Percentiles rank a stretch among this genome's conserved stretches.
Conservation (phyloP, 345 rosid genomes). For the Citrus unshiu region DNA sequence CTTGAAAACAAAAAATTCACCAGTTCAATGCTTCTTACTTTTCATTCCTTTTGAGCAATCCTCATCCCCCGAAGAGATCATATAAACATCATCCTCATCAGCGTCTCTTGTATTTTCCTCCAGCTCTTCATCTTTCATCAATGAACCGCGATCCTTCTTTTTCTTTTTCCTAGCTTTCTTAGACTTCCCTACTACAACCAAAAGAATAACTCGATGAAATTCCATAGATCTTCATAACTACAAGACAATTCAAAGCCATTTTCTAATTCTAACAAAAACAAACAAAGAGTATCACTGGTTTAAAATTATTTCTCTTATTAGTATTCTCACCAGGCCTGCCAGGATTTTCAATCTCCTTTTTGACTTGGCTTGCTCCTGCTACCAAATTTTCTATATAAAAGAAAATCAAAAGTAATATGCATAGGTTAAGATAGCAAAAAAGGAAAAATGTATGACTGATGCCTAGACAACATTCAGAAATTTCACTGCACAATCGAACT, state of each 20-base stretch:
- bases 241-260: not conserved
- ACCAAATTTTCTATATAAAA: constrained; percentile 6
- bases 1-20: not conserved
- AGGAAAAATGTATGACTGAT: not conserved
- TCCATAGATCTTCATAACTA: not conserved
- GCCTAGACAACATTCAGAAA: not conserved
- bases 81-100: constrained; percentile 17
- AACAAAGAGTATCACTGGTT: not conserved
- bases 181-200: constrained; percentile 25
- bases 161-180: constrained; percentile 36
- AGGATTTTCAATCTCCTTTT: not conserved
- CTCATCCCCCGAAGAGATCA: constrained; percentile 36
- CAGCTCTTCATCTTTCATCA: constrained; percentile 5
- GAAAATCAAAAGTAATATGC: constrained; percentile 1
- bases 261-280: not conserved
- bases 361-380: not conserved
- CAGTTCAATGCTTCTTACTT: constrained; percentile 19
- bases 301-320: constrained; percentile 7
- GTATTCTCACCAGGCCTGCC: not conserved
- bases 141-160: constrained; percentile 10
- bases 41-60: constrained; percentile 35
- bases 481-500: not conserved
- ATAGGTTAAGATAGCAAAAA: not conserved
- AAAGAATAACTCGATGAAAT: not conserved
- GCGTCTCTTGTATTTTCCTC: constrained; percentile 4